phyloP scores from a whole-genome alignment of 192 early-diverging fungal genomes.

The Umbelopsis vinacea region DNA sequence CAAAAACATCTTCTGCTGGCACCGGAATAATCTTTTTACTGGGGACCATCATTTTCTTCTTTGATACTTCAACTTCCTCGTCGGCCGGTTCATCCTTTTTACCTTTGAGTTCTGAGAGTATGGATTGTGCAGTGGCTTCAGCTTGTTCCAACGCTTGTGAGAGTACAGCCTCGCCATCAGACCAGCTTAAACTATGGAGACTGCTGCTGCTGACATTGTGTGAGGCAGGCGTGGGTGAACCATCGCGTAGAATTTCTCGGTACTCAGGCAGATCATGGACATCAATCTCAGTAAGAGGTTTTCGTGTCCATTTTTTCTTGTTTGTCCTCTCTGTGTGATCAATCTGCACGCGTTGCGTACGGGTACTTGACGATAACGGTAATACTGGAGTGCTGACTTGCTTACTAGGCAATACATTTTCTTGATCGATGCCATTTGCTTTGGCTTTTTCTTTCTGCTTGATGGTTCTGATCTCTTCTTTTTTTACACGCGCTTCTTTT shows the following conservation, averaged over 20 bases:
- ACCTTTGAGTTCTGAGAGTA: background rate
- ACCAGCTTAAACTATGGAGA: background rate
- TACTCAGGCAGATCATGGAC: conserved; percentile 18
- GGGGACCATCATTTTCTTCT: background rate
- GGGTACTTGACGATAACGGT: background rate
- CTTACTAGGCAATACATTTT: conserved; percentile 8
- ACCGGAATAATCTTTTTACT: background rate
- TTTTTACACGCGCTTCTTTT: background rate
- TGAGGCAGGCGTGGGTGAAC: background rate
- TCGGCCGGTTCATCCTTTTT: background rate
- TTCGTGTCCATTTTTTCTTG: conserved; percentile 4
- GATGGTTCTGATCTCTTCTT: background rate
- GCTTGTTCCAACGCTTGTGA: conserved; percentile 12
- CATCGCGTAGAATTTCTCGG: background rate
- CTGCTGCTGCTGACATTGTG: conserved; percentile 6
- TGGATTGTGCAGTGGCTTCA: background rate
- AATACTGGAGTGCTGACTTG: background rate
- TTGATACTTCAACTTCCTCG: background rate
- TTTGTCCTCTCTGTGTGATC: background rate
- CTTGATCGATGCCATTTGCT: background rate
- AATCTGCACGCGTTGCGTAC: background rate
- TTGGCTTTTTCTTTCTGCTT: background rate
- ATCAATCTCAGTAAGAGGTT: conserved; percentile 6
- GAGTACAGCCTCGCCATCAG: conserved; percentile 3
- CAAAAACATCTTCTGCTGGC: background rate